phyloP scores from a whole-genome alignment of 2,329 filamentous ascomycete species.

The Aspergillus sergii region DNA sequence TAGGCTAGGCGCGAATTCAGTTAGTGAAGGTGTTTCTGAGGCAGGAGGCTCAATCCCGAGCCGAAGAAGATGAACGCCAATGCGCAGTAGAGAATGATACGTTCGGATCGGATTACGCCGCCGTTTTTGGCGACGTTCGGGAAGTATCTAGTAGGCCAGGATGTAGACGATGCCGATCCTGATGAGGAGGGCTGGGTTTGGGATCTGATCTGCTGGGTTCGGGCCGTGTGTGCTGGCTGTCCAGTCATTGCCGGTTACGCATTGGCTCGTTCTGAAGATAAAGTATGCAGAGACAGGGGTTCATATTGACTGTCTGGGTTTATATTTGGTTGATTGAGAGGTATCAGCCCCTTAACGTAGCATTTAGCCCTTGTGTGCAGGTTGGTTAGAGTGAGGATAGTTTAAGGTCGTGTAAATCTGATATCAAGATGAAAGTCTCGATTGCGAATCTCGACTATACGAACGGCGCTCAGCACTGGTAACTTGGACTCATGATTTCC shows the following conservation, averaged over 20 bases:
- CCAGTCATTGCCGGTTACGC: neutral
- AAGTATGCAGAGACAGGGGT: neutral
- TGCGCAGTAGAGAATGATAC: slow-evolving; percentile 65
- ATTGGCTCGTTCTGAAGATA: slow-evolving; percentile 1
- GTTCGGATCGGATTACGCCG: slow-evolving; percentile 42
- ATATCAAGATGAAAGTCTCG: slow-evolving; percentile 8
- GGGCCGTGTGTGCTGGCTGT: neutral
- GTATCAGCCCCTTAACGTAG: neutral
- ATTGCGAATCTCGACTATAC: neutral
- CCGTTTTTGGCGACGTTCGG: slow-evolving; percentile 53
- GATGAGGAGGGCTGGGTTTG: slow-evolving; percentile 48
- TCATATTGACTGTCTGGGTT: neutral
- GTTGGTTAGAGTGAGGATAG: neutral
- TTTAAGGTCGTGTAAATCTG: slow-evolving; percentile 11
- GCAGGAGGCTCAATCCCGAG: slow-evolving; percentile 69
- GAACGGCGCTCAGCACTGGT: neutral
- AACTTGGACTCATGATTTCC: neutral
- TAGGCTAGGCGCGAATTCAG: slow-evolving; percentile 70
- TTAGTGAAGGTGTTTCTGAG: slow-evolving; percentile 63
- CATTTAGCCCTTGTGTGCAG: neutral
- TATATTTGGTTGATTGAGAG: neutral
- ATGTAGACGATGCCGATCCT: slow-evolving; percentile 58
- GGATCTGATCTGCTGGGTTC: slow-evolving; percentile 11
- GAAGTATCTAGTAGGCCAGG: slow-evolving; percentile 57
- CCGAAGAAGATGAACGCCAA: slow-evolving; percentile 72